Evolutionary conservation across 2,329 filamentous ascomycete species (phyloP).

Genomic region (Hypoxylon rubiginosum): DNA sequence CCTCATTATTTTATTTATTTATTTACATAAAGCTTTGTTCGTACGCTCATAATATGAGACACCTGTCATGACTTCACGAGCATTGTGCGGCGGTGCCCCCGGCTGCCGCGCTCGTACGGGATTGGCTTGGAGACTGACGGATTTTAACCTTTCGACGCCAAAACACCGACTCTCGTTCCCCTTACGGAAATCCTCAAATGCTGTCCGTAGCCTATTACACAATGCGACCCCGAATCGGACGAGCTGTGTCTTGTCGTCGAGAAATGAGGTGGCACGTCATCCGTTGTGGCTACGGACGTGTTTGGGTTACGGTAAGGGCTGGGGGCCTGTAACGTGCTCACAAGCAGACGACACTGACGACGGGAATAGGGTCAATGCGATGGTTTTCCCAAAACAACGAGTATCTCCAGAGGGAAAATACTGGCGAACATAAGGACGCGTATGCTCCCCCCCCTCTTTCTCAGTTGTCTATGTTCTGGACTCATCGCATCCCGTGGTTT

Average conservation of each 20-base stretch:
- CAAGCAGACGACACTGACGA: too few species aligned
- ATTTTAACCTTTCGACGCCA: neutral
- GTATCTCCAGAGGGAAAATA: constrained; percentile 6
- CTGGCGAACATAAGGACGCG: constrained; percentile 28
- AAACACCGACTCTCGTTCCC: too few species aligned
- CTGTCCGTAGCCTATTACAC: too few species aligned
- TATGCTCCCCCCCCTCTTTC: constrained; percentile 30
- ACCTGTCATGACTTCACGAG: constrained; percentile 40
- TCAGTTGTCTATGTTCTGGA: neutral
- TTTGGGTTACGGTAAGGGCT: too few species aligned
- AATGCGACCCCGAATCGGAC: too few species aligned
- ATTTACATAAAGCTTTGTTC: neutral
- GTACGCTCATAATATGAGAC: constrained; percentile 40
- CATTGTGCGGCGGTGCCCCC: constrained; percentile 36
- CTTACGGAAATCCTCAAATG: constrained; percentile 10
- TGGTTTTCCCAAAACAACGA: constrained; percentile 23
- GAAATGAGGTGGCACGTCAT: neutral
- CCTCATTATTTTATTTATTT: too few species aligned
- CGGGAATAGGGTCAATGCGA: constrained; percentile 9
- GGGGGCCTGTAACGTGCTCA: too few species aligned
- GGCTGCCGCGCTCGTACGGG: constrained; percentile 35
- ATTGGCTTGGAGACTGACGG: constrained; percentile 6
- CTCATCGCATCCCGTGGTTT: neutral
- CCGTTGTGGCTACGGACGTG: too few species aligned
- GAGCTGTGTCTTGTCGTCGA: neutral